These are phyloP conservation scores for Sanghuangporus baumii DNA, from an alignment of 1,284 basidiomycete species.

Conservation along the genomic window DNA sequence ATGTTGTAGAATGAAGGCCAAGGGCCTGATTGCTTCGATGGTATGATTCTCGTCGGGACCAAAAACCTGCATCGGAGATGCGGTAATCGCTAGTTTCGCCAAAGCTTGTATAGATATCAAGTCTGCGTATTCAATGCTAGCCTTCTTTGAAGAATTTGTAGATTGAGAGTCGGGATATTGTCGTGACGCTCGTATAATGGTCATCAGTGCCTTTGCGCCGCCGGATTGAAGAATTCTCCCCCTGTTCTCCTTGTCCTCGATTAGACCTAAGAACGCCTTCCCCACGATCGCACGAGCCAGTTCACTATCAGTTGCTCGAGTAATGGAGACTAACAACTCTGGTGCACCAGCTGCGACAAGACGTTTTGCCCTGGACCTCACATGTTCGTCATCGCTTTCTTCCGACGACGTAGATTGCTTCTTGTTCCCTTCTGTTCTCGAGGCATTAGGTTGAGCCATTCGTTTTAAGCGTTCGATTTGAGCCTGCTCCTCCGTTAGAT, in stretches of 20 bases:
- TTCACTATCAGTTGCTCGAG: constrained; percentile 48
- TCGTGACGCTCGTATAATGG: constrained; percentile 45
- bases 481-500: constrained; percentile 70
- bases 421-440: constrained; percentile 26
- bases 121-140: constrained; percentile 39
- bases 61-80: constrained; percentile 86
- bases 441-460: constrained; percentile 52
- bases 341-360: constrained; percentile 59
- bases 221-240: constrained; percentile 81
- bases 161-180: constrained; percentile 25
- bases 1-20: constrained; percentile 67
- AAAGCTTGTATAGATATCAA: constrained; percentile 81
- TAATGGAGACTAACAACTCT: constrained; percentile 54
- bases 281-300: constrained; percentile 46
- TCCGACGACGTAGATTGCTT: constrained; percentile 20
- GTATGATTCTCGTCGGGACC: constrained; percentile 72
- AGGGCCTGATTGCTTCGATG: constrained; percentile 76
- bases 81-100: constrained; percentile 89
- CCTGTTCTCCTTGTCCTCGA: constrained; percentile 73
- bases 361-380: constrained; percentile 51
- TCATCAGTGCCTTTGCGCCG: constrained; percentile 67
- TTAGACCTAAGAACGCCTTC: constrained; percentile 63
- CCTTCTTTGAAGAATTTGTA: constrained; percentile 20
- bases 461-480: constrained; percentile 72
- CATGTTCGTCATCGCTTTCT: constrained; percentile 49